Evolutionary conservation across 257 asterid species (phyloP), one percentile per base, ranked within the genome.

Genomic region (Cynanchum wilfordii): DNA sequence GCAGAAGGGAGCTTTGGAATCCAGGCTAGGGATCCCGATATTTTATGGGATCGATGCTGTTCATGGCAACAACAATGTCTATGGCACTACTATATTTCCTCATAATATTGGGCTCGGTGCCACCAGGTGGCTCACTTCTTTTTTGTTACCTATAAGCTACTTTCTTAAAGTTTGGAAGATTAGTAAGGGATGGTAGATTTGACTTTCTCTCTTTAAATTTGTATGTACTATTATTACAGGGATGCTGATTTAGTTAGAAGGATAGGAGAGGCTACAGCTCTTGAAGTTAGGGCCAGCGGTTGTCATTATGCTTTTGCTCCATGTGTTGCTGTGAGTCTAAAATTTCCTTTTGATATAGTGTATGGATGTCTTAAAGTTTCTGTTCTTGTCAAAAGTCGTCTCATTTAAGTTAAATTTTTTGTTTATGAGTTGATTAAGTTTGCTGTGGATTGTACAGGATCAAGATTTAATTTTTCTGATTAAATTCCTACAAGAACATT

Each of bases 81-180:
- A 85, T 75, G 98, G 96, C 64, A 57, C 98, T 80, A 93, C 98
- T 74, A 85, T 93, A 79, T 93, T 93, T 67, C 98, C 98, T 64
- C 98, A 93, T 70, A 90, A 93, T 71, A 74, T 93, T 77, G 97
- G 96, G 65, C 94, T 93, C 69, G 98, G 97, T 63, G 96, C 98
- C 73, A 93, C 98, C 70, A 93, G 97, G 98, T 90, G 15, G 73
- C 59, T 74, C 36, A 0, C 36, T 33, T 33, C 73, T 30, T 24
- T 5, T 40, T 65, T 33, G 25, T 24, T 30, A 45, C 45, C 20
- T 33, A 12, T 36, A n/a, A n/a, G 12, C 13, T 60, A 24, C n/a
- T 50, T 8, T 24, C 7, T 60, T 0, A 7, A 47, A 60, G 33
- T 6, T 11, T 4, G 13, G 49, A 22, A 17, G 49, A 25, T 36